Evolutionary conservation across 352 stramenopile genomes (phyloP), one percentile per base, ranked within the genome.

Genomic region (Blastocystis sp.): DNA sequence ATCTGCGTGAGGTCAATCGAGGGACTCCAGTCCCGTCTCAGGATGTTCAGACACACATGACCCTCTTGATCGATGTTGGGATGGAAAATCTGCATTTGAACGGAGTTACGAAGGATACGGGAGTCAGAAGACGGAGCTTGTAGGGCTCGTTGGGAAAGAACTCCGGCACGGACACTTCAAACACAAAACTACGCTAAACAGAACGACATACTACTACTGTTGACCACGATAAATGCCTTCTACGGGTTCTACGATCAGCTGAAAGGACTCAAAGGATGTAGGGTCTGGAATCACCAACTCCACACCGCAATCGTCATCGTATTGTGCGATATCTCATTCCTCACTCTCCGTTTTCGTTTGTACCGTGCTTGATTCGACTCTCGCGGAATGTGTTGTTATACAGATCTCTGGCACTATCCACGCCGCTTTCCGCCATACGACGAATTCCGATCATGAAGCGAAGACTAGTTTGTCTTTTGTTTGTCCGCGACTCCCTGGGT

Each of bases 41-140:
- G 53, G 21, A 91, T 88, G 28, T 90, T 90, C 17, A 91, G 65
- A 82, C 80, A 90, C 41, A 91, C 88, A 23, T 70, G 78, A 28
- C 90, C 90, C 59, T 91, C 84, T 21, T 86, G 28, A 76, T 91
- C 89, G 10, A 91, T 88, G 78, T 91, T 91, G 7, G 90, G 90
- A 87, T 91, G 90, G 76, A 89, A 91, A 69, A 90, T 88, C 28
- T 74, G 65, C 4, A 23, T 74, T 34, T 9, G 17, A 53, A 38
- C 60, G 60, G 4, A 21, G 7, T 4, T 43, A 4, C 14, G 45
- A 40, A 4, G 45, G 23, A 3, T 21, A 65, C 71, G 21, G 43
- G 5, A 60, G 38, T 38, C n/a, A 34, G 28, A 28, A 81, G 34
- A 34, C 17, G 10, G 48, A 81, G 21, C 43, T 81, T 81, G 48